A percentile compares a stretch with the other conserved stretches of the same genome.
These are phyloP conservation scores for Venturia carpophila DNA, from an alignment of 2,329 filamentous ascomycete species.

Conservation along the genomic window DNA sequence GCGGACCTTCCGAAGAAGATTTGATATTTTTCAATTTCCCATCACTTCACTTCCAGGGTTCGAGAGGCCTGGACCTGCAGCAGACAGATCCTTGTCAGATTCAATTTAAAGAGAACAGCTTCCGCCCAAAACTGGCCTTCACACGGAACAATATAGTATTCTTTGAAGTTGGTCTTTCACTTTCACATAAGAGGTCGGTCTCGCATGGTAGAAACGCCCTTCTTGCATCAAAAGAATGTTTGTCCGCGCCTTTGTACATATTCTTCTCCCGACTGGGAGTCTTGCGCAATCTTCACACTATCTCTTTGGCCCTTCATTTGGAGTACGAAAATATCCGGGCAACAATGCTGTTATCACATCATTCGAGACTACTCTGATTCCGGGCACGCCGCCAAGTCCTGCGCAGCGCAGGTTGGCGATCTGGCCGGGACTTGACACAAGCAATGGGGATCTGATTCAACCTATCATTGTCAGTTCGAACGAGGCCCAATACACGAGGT, in stretches of 20 bases:
- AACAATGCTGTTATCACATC: constrained; percentile 9
- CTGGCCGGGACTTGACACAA: constrained; percentile 15
- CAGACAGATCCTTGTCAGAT: too few species aligned
- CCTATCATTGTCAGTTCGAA: constrained; percentile 15
- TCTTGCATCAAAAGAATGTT: background rate
- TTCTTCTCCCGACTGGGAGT: background rate
- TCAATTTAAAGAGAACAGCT: too few species aligned
- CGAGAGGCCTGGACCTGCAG: too few species aligned
- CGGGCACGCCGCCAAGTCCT: constrained; percentile 9
- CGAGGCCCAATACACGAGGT: constrained; percentile 2
- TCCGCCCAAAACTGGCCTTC: too few species aligned
- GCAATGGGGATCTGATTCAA: constrained; percentile 14
- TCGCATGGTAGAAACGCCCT: too few species aligned
- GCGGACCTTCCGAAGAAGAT: too few species aligned
- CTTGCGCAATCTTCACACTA: constrained; percentile 9
- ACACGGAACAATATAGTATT: too few species aligned
- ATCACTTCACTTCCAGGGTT: too few species aligned
- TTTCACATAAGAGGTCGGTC: too few species aligned
- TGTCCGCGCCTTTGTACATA: background rate
- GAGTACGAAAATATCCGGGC: constrained; percentile 8
- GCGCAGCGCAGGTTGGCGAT: constrained; percentile 10
- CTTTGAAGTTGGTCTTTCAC: too few species aligned
- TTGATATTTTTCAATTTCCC: too few species aligned
- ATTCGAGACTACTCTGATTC: constrained; percentile 13
- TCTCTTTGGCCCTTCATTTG: constrained; percentile 1